A percentile compares a stretch with the other conserved stretches of the same genome.
These are phyloP conservation scores for Saccharomycopsis fermentans DNA, from an alignment of 805 yeast species.

Conservation along the genomic window DNA sequence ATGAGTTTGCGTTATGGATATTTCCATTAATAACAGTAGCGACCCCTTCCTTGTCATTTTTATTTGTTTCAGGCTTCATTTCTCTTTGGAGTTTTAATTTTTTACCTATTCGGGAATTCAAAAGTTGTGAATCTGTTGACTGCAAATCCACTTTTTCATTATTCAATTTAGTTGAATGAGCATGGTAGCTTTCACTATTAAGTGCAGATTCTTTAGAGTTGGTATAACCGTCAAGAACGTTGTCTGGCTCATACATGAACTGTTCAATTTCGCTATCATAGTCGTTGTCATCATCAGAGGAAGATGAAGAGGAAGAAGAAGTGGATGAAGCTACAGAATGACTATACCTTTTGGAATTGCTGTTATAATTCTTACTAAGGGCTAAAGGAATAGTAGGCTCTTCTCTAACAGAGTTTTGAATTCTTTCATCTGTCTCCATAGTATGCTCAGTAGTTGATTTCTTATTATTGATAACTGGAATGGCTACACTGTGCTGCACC, in stretches of 20 bases:
- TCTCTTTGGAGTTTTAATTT: slow-evolving; percentile 13
- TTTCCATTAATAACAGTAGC: not conserved
- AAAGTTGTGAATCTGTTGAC: not conserved
- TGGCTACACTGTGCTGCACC: not conserved
- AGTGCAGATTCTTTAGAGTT: not conserved
- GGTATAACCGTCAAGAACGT: not conserved
- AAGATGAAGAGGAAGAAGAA: not conserved
- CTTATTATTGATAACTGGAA: not conserved
- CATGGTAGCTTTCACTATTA: not conserved
- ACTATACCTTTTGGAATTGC: not conserved
- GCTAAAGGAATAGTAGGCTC: not conserved
- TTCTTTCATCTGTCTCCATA: not conserved
- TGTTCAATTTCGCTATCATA: not conserved
- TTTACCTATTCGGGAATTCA: slow-evolving; percentile 8
- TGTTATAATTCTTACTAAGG: not conserved
- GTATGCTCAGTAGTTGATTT: not conserved
- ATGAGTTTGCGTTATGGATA: not conserved
- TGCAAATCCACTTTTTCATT: not conserved
- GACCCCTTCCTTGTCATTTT: not conserved
- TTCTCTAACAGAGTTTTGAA: not conserved
- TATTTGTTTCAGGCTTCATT: not conserved
- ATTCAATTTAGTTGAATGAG: not conserved
- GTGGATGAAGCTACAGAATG: not conserved
- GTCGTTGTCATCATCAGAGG: not conserved
- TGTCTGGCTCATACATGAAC: not conserved